Percentiles rank a stretch among this genome's conserved stretches.
Conservation (phyloP, 164 flowering plant species). For the Akebia trifoliata region DNA sequence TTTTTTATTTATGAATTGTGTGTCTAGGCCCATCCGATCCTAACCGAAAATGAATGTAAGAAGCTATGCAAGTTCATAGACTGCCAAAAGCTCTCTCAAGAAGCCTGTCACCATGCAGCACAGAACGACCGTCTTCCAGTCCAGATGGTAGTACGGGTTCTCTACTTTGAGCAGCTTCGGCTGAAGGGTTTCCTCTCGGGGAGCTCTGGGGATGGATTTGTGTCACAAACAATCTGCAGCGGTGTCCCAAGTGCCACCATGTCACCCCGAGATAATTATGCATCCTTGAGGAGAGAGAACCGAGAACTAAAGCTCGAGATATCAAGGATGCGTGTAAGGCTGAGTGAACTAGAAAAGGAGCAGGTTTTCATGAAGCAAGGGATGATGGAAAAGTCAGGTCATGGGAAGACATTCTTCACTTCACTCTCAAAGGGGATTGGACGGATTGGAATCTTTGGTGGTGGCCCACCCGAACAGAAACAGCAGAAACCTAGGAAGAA, state of each 20-base stretch:
- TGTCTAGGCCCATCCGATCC: constrained; percentile 56
- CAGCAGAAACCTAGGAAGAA: constrained; percentile 38
- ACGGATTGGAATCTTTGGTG: constrained; percentile 44
- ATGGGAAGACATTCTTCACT: constrained; percentile 45
- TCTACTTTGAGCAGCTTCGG: constrained; percentile 67
- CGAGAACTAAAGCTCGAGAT: constrained; percentile 74
- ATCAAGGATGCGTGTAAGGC: constrained; percentile 66
- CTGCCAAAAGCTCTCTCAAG: constrained; percentile 76
- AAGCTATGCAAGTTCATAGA: constrained; percentile 66
- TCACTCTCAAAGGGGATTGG: constrained; percentile 62
- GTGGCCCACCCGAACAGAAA: constrained; percentile 34
- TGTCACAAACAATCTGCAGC: constrained; percentile 62
- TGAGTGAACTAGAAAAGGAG: constrained; percentile 78
- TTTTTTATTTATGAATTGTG: not conserved
- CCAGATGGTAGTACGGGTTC: constrained; percentile 58
- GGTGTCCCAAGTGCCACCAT: constrained; percentile 67
- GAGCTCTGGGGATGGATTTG: constrained; percentile 45
- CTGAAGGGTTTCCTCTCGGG: constrained; percentile 47
- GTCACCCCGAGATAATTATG: constrained; percentile 80
- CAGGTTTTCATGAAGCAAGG: constrained; percentile 68
- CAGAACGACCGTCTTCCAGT: constrained; percentile 79
- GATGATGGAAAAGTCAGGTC: constrained; percentile 51
- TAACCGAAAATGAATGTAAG: constrained; percentile 49
- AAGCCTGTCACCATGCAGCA: constrained; percentile 73
- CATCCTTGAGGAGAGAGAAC: constrained; percentile 70